phyloP scores from a whole-genome alignment of 2,329 filamentous ascomycete genomes.

The Botrytis elliptica region DNA sequence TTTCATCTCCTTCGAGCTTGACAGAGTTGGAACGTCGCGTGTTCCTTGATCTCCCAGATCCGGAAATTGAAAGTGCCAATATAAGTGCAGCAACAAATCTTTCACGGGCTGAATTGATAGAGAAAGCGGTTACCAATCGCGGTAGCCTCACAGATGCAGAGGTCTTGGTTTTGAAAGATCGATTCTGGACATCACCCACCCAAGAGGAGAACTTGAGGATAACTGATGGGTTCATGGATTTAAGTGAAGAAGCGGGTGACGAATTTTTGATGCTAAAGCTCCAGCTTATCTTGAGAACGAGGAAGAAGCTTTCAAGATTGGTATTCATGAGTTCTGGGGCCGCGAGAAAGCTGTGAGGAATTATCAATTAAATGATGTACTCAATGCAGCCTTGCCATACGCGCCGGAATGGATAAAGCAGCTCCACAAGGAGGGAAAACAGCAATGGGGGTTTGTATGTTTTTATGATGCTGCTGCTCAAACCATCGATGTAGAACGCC shows the following conservation, averaged over 20 bases:
- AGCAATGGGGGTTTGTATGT: background rate
- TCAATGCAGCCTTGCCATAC: background rate
- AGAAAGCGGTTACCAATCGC: constrained; percentile 13
- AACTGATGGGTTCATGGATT: background rate
- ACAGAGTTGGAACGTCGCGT: constrained; percentile 17
- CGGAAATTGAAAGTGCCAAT: constrained; percentile 17
- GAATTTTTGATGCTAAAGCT: background rate
- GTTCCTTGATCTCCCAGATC: constrained; percentile 21
- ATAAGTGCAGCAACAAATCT: constrained; percentile 17
- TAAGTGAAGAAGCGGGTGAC: background rate
- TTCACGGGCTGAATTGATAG: constrained; percentile 16
- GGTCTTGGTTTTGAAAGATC: constrained; percentile 7
- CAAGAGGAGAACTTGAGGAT: too few species aligned
- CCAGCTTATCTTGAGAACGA: background rate
- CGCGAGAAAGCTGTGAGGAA: background rate
- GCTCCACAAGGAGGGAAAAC: background rate
- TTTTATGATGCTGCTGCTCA: background rate
- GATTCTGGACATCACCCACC: constrained; percentile 11
- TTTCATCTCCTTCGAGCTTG: constrained; percentile 8
- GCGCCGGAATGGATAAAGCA: constrained; percentile 2
- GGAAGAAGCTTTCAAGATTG: background rate
- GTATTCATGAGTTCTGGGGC: background rate
- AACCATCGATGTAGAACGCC: too few species aligned
- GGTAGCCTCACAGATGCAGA: constrained; percentile 15
- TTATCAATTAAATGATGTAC: too few species aligned